Base-by-base conservation (phyloP, 495 filamentous ascomycete species). In the Xylaria grammica region DNA sequence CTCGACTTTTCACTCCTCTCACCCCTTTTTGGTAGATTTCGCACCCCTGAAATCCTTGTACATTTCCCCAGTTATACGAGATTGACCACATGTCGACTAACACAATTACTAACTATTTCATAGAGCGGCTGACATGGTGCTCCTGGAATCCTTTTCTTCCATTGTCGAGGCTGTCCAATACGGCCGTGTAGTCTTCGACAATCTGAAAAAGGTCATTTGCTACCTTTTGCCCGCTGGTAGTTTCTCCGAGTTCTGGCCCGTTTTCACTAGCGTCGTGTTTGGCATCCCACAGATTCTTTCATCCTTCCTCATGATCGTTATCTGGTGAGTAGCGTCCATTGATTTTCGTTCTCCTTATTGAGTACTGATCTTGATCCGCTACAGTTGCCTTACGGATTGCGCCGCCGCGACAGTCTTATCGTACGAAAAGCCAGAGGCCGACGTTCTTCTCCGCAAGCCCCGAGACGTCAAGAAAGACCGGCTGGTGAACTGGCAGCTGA, bases 241-340 rank as follows among this genome's bases (percentile, higher is more conserved):
- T 24, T 91, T 89, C 71, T 85, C 82, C 13, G 89, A 91, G 67
- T 86, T 91, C 74, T 91, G 87, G 88, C 89, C 89, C 0, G 84
- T 91, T 17, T 77, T 91, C 68, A 86, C 83, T 10, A 90, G 87
- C 62, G 85, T 91, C 27, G 49, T 87, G 5, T 87, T 91, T 65
- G 89, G 90, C 2, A 73, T 91, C 19, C 90, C 89, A 3, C 87
- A 90, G 65, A 81, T 87, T 20, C 76, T 91, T 29, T 87, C 83
- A 2, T 86, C 82, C 2, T 91, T 91, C 73, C 74, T 90, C 38
- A 90, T 91, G 89, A 88, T 89, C 62, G 83, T 89, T 48, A 87
- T 89, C 60, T 81, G 75, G 77, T 79, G 36, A 52, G 73, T 64
- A 10, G n/a, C 4, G 2, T 27, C 15, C 15, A 11, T 15, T 8